A percentile compares a stretch with the other conserved stretches of the same genome.
Conservation (phyloP, 2,329 filamentous ascomycete genomes). For the Trichophyton schoenleinii region DNA sequence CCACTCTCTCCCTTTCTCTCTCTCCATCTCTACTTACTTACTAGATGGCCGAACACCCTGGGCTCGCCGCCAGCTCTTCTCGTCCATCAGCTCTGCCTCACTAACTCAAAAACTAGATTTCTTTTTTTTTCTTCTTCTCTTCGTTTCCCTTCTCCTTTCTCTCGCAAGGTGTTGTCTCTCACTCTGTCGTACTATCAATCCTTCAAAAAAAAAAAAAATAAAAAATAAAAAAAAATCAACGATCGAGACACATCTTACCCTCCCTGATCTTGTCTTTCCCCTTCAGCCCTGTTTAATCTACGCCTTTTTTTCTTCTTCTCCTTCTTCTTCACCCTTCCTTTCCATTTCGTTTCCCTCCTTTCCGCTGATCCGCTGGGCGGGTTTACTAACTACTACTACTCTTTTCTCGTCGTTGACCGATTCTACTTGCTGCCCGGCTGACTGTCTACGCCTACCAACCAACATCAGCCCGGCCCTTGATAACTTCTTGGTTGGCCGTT, state of each 20-base stretch:
- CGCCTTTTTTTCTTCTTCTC: neutral
- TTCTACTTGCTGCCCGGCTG: neutral
- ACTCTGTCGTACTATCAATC: too few species aligned
- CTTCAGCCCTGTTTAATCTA: too few species aligned
- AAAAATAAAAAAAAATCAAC: too few species aligned
- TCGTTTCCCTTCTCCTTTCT: too few species aligned
- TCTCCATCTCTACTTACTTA: neutral
- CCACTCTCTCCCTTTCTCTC: neutral
- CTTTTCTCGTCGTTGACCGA: conserved; percentile 1
- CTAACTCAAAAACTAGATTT: neutral
- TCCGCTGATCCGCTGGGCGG: conserved; percentile 5
- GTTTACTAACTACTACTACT: neutral
- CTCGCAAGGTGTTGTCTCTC: too few species aligned
- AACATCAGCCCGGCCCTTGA: neutral
- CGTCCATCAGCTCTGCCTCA: neutral
- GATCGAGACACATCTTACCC: too few species aligned
- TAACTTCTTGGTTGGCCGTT: neutral
- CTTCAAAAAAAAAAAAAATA: too few species aligned
- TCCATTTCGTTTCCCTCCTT: neutral
- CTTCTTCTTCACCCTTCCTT: neutral
- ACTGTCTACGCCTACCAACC: neutral
- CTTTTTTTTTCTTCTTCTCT: neutral
- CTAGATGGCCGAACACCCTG: conserved; percentile 1
- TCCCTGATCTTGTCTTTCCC: too few species aligned
- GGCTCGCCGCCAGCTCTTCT: neutral